These are phyloP conservation scores for Blastobotrys americana DNA, from an alignment of 805 yeast genomes.

Conservation along the genomic window DNA sequence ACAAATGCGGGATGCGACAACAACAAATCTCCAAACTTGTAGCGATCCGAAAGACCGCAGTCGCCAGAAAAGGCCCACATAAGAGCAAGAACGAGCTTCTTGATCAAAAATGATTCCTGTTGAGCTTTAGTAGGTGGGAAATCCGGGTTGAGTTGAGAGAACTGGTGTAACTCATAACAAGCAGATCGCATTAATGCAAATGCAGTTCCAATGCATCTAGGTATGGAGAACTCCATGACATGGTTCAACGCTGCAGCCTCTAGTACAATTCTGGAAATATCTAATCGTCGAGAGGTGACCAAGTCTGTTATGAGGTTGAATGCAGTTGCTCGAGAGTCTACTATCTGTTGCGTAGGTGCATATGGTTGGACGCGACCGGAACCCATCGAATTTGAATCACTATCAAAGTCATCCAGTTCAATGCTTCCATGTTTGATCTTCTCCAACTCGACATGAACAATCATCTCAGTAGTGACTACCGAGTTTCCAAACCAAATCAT, in stretches of 20 bases:
- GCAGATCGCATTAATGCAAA: constrained; percentile 36
- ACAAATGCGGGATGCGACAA: constrained; percentile 19
- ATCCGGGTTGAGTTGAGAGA: constrained; percentile 20
- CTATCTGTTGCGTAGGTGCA: not conserved
- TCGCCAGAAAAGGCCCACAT: constrained; percentile 68
- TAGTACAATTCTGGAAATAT: constrained; percentile 17
- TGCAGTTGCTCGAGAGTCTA: not conserved
- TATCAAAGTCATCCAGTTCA: constrained; percentile 20
- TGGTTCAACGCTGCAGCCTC: constrained; percentile 35
- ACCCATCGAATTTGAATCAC: not conserved
- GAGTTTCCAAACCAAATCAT: constrained; percentile 62
- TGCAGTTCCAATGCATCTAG: constrained; percentile 36
- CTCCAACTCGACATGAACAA: constrained; percentile 22
- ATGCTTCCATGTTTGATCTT: constrained; percentile 9
- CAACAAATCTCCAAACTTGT: constrained; percentile 32
- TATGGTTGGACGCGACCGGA: constrained; percentile 2
- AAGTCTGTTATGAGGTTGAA: constrained; percentile 13
- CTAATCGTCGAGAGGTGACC: constrained; percentile 11
- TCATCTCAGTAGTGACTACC: constrained; percentile 21
- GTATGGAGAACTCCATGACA: constrained; percentile 42
- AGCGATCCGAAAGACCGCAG: constrained; percentile 35
- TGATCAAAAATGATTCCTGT: constrained; percentile 15
- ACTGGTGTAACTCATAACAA: constrained; percentile 27
- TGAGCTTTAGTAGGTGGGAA: constrained; percentile 26
- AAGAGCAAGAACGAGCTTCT: constrained; percentile 30